phyloP scores from a whole-genome alignment of 1,284 basidiomycete species.

The Megacollybia platyphylla region DNA sequence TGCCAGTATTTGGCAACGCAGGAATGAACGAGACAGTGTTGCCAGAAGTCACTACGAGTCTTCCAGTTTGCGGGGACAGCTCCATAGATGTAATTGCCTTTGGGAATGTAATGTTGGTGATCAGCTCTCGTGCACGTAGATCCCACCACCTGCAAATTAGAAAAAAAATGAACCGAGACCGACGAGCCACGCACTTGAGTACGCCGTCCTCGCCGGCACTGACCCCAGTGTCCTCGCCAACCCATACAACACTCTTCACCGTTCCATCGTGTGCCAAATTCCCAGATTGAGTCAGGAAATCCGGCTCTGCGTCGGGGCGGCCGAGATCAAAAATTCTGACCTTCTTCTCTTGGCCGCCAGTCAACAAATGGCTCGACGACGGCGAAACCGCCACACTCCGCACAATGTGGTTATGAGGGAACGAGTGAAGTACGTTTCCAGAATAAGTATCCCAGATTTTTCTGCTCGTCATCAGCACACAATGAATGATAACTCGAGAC shows the following conservation, averaged over 20 bases:
- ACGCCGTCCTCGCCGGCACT: conserved; percentile 87
- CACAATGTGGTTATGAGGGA: conserved; percentile 97
- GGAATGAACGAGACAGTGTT: conserved; percentile 85
- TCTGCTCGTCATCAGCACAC: conserved; percentile 23
- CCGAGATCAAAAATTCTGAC: conserved; percentile 88
- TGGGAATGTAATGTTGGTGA: conserved; percentile 62
- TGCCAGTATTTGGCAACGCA: conserved; percentile 41
- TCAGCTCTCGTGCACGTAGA: conserved; percentile 63
- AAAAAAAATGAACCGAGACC: not conserved
- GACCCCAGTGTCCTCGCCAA: conserved; percentile 76
- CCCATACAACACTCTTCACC: conserved; percentile 89
- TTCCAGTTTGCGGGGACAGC: conserved; percentile 70
- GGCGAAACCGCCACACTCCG: conserved; percentile 84
- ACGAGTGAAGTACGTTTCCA: conserved; percentile 80
- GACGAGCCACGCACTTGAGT: conserved; percentile 54
- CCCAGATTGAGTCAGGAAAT: conserved; percentile 54
- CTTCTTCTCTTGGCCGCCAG: conserved; percentile 98
- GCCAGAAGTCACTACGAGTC: conserved; percentile 84
- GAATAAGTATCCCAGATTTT: conserved; percentile 98
- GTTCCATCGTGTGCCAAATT: conserved; percentile 73
- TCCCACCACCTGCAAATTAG: conserved; percentile 82
- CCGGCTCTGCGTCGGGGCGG: conserved; percentile 78
- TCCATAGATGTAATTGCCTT: conserved; percentile 92
- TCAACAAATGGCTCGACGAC: conserved; percentile 56
- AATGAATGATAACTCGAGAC: conserved; percentile 1